These are phyloP conservation scores for Pythium chondricola DNA, from an alignment of 352 stramenopile species.

Conservation along the genomic window DNA sequence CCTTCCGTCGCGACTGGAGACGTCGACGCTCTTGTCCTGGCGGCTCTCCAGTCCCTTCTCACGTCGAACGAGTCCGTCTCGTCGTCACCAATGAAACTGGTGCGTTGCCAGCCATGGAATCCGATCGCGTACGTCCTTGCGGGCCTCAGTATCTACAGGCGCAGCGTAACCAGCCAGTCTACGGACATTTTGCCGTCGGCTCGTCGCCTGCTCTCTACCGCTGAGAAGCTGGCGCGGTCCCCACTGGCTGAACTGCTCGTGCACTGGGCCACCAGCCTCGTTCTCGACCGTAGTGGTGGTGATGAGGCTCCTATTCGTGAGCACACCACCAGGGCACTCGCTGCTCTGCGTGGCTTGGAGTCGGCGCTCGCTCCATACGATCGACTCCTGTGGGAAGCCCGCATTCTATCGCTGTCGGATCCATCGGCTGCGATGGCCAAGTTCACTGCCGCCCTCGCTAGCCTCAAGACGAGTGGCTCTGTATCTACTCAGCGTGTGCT, in stretches of 20 bases:
- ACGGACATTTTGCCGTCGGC: no score
- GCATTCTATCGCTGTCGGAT: conserved; percentile 29
- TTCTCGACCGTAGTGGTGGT: conserved; percentile 6
- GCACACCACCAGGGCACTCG: conserved; percentile 18
- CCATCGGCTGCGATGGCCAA: conserved; percentile 19
- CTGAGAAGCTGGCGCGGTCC: no score
- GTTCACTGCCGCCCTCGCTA: conserved; percentile 24
- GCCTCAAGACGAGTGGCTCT: background rate
- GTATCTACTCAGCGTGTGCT: conserved; percentile 19
- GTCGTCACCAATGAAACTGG: conserved; percentile 38
- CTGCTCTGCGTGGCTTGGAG: conserved; percentile 15
- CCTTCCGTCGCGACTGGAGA: no score
- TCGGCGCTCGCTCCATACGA: background rate
- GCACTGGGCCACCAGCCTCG: conserved; percentile 34
- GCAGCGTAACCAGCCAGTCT: no score
- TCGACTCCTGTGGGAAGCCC: conserved; percentile 35
- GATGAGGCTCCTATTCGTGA: conserved; percentile 8
- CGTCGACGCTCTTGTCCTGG: conserved; percentile 18
- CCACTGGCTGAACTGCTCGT: conserved; percentile 28
- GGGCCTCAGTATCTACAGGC: conserved; percentile 44
- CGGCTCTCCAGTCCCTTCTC: conserved; percentile 30
- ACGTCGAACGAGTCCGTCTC: conserved; percentile 9
- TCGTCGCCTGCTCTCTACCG: no score
- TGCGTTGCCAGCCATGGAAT: conserved; percentile 58
- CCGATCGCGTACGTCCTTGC: conserved; percentile 45